A percentile compares a stretch with the other conserved stretches of the same genome.
Conservation (phyloP, 306 rosid genomes). For the Sphenostylis stenocarpa region DNA sequence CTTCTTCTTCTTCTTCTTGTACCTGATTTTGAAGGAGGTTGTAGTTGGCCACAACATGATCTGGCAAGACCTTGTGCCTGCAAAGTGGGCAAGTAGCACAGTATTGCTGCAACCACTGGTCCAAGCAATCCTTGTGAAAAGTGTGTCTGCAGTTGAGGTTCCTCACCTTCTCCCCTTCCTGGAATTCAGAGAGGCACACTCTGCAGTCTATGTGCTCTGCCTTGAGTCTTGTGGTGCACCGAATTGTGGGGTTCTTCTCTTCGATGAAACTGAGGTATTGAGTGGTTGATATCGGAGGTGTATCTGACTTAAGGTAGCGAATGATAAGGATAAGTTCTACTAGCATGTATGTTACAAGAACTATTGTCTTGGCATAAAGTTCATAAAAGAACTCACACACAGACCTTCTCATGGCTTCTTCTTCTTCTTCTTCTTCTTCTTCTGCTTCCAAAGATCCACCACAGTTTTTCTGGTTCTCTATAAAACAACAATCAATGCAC, state of each 20-base stretch:
- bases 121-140: conserved; percentile 83
- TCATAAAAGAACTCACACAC: conserved; percentile 60
- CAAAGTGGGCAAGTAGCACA: conserved; percentile 93
- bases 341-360: conserved; percentile 57
- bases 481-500: not conserved
- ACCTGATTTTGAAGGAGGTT: conserved; percentile 60
- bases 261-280: conserved; percentile 76
- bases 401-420: conserved; percentile 60
- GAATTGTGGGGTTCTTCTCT: conserved; percentile 60
- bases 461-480: not conserved
- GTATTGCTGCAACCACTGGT: conserved; percentile 70
- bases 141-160: conserved; percentile 71
- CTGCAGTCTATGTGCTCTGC: conserved; percentile 51
- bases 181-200: conserved; percentile 76
- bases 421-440: not conserved
- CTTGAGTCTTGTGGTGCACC: conserved; percentile 30
- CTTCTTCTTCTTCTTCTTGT: conserved; percentile 52
- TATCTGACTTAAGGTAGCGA: conserved; percentile 40
- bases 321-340: conserved; percentile 51
- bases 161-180: conserved; percentile 75
- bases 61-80: conserved; percentile 72
- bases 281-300: conserved; percentile 51
- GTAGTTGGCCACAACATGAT: conserved; percentile 58
- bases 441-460: not conserved
- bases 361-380: conserved; percentile 53